Evolutionary conservation across 495 filamentous ascomycete genomes (phyloP).

Genomic region (Melanomma pulvis-pyrius): DNA sequence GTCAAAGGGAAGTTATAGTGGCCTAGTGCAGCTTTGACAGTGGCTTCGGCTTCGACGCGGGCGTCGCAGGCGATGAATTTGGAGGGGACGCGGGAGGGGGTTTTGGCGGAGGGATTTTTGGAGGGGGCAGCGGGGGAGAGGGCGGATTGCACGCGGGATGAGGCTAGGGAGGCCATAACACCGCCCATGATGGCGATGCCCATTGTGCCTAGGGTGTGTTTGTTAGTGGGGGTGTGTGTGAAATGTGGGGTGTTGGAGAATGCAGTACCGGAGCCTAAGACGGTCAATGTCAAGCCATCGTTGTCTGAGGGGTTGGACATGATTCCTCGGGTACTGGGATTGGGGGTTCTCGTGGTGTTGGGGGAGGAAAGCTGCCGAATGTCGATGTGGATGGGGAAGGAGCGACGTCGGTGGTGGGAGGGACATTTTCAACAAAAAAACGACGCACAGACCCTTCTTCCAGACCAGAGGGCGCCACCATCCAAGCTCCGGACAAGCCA

Average conservation of each 20-base stretch:
- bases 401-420: not conserved
- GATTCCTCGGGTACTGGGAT: not conserved
- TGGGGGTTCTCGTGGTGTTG: not conserved
- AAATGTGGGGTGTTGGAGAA: constrained; percentile 6
- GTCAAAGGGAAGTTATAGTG: constrained; percentile 50
- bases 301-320: constrained; percentile 18
- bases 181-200: constrained; percentile 83
- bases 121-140: constrained; percentile 51
- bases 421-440: not conserved
- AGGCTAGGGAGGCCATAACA: constrained; percentile 67
- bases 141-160: constrained; percentile 45
- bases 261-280: constrained; percentile 71
- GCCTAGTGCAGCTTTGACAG: constrained; percentile 62
- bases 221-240: constrained; percentile 12
- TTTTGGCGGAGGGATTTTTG: constrained; percentile 55
- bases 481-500: not conserved
- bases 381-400: not conserved
- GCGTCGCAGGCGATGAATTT: constrained; percentile 78
- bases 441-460: not conserved
- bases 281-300: constrained; percentile 61
- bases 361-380: not conserved
- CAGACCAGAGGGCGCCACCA: not conserved
- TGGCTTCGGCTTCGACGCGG: constrained; percentile 62
- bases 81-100: constrained; percentile 62
- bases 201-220: constrained; percentile 65